These are phyloP conservation scores for Eucalyptus pauciflora DNA, from an alignment of 345 rosid species.

Conservation along the genomic window DNA sequence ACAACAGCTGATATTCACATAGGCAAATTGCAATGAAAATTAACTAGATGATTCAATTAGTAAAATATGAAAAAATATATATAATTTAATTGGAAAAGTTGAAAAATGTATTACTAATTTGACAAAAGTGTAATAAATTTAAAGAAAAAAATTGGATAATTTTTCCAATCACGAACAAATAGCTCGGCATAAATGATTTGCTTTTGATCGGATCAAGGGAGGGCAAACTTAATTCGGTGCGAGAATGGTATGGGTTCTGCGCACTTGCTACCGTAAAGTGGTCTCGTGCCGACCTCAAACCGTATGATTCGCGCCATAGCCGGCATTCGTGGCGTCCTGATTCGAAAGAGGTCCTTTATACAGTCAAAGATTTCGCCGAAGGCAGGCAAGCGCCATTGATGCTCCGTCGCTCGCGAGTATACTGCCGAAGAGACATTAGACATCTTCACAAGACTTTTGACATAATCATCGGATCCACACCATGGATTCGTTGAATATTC, in stretches of 20 bases:
- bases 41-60: too few species aligned
- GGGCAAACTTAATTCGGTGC: neutral
- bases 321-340: neutral
- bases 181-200: neutral
- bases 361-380: neutral
- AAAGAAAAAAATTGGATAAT: neutral
- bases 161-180: neutral
- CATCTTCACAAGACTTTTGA: neutral
- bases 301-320: neutral
- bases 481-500: neutral
- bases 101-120: fast-evolving
- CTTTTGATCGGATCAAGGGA: neutral
- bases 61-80: too few species aligned
- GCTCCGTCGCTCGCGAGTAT: neutral
- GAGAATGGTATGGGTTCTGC: neutral
- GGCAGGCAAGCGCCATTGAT: neutral
- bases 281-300: neutral
- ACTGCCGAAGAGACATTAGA: neutral
- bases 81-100: fast-evolving
- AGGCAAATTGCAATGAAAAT: fast-evolving
- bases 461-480: neutral
- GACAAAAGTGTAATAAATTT: fast-evolving
- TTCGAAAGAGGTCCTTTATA: neutral
- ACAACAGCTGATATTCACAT: fast-evolving
- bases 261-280: neutral